Evolutionary conservation across 495 filamentous ascomycete genomes (phyloP).

Genomic region (Xylaria palmicola): DNA sequence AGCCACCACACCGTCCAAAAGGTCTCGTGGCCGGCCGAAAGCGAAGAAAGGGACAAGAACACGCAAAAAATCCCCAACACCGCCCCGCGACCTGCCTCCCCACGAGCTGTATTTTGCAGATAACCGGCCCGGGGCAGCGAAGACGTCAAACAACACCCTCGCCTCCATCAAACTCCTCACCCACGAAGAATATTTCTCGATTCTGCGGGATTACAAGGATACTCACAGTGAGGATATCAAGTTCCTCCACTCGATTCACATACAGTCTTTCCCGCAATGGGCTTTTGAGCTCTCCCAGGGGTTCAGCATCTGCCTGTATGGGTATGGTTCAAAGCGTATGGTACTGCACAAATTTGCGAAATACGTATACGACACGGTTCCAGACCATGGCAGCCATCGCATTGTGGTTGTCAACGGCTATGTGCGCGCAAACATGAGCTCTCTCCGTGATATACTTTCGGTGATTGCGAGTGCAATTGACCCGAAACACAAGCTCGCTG

Average conservation of each 20-base stretch:
- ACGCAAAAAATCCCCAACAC: slow-evolving; percentile 73
- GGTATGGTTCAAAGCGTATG: slow-evolving; percentile 82
- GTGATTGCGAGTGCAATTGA: slow-evolving; percentile 68
- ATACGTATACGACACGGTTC: slow-evolving; percentile 57
- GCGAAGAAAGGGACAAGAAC: slow-evolving; percentile 35
- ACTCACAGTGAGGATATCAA: slow-evolving; percentile 69
- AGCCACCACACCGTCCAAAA: slow-evolving; percentile 33
- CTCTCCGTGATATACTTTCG: slow-evolving; percentile 74
- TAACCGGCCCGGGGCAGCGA: slow-evolving; percentile 74
- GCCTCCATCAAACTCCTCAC: slow-evolving; percentile 72
- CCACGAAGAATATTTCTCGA: slow-evolving; percentile 86
- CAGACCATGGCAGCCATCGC: slow-evolving; percentile 42
- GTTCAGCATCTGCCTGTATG: slow-evolving; percentile 90
- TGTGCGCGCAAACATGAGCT: slow-evolving; percentile 58
- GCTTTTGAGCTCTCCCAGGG: slow-evolving; percentile 83
- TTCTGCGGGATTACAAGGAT: slow-evolving; percentile 64
- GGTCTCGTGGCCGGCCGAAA: slow-evolving; percentile 37
- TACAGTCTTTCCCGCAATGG: slow-evolving; percentile 86
- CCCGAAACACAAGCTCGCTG: slow-evolving; percentile 45
- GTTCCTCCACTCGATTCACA: slow-evolving; percentile 72
- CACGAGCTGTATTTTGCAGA: slow-evolving; percentile 94
- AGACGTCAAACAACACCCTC: slow-evolving; percentile 85
- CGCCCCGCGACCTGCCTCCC: slow-evolving; percentile 73
- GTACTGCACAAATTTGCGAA: slow-evolving; percentile 77
- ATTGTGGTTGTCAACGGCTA: slow-evolving; percentile 92